phyloP scores from a whole-genome alignment of 441 rosid genomes.

The Theobroma grandiflorum region DNA sequence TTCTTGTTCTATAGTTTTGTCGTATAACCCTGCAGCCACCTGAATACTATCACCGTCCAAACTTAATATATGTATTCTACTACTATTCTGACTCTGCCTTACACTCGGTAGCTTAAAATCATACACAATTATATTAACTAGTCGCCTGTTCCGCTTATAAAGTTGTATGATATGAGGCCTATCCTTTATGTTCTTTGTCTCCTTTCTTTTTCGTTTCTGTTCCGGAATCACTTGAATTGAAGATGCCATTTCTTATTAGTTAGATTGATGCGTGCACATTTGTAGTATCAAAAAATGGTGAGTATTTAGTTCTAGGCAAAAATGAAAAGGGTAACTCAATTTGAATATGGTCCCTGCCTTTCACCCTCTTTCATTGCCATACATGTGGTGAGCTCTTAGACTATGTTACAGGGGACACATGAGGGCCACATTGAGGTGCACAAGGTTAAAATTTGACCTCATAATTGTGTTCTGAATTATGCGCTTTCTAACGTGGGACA shows the following conservation, averaged over 20 bases:
- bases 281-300: background rate
- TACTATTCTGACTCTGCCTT: background rate
- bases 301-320: background rate
- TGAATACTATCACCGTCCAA: too few relatives aligned
- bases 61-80: too few relatives aligned
- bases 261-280: background rate
- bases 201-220: background rate
- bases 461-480: background rate
- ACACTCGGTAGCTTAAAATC: background rate
- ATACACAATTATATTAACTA: background rate
- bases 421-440: background rate
- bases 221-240: background rate
- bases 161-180: background rate
- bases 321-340: background rate
- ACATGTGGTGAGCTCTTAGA: conserved; percentile 21
- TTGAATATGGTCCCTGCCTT: conserved; percentile 22
- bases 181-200: background rate
- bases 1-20: background rate
- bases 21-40: background rate
- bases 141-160: background rate
- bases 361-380: background rate
- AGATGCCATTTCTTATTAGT: background rate
- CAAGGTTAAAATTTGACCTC: background rate
- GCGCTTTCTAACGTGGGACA: background rate
- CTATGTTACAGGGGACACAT: background rate